A percentile compares a stretch with the other conserved stretches of the same genome.
Conservation (phyloP, 2,329 filamentous ascomycete species). For the Fusarium nematophilum region DNA sequence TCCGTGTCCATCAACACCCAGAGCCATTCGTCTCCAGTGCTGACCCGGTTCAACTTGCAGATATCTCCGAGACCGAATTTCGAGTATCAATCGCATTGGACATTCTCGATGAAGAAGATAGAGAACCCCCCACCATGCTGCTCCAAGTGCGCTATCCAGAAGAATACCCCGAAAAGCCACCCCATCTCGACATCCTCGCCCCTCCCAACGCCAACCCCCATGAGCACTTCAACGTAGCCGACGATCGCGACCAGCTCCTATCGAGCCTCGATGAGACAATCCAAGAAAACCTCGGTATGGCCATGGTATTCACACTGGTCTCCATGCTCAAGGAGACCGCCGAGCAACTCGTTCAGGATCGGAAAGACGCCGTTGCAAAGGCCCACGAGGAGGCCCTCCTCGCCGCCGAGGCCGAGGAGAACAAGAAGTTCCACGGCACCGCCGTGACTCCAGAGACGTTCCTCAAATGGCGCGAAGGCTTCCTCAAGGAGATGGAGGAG, state of each 20-base stretch:
- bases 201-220: slow-evolving; percentile 77
- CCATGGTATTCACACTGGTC: slow-evolving; percentile 95
- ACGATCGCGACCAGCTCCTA: slow-evolving; percentile 82
- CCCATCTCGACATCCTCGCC: slow-evolving; percentile 81
- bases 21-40: slow-evolving; percentile 4
- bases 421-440: slow-evolving; percentile 94
- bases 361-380: slow-evolving; percentile 73
- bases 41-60: slow-evolving; percentile 57
- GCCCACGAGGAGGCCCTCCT: slow-evolving; percentile 65
- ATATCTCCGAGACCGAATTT: slow-evolving; percentile 90
- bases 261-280: slow-evolving; percentile 78
- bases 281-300: slow-evolving; percentile 94
- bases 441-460: slow-evolving; percentile 90
- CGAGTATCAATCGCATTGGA: slow-evolving; percentile 89
- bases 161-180: slow-evolving; percentile 88
- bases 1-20: slow-evolving; percentile 51
- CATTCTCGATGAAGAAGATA: slow-evolving; percentile 72
- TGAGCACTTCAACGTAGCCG: slow-evolving; percentile 79
- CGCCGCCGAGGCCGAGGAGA: slow-evolving; percentile 87
- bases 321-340: slow-evolving; percentile 89
- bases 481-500: slow-evolving; percentile 84
- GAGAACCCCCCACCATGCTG: slow-evolving; percentile 76
- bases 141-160: slow-evolving; percentile 91
- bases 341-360: slow-evolving; percentile 83
- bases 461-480: slow-evolving; percentile 81